Conservation (phyloP, 1,139 yeast species). For the Debaryomyces sp. region DNA sequence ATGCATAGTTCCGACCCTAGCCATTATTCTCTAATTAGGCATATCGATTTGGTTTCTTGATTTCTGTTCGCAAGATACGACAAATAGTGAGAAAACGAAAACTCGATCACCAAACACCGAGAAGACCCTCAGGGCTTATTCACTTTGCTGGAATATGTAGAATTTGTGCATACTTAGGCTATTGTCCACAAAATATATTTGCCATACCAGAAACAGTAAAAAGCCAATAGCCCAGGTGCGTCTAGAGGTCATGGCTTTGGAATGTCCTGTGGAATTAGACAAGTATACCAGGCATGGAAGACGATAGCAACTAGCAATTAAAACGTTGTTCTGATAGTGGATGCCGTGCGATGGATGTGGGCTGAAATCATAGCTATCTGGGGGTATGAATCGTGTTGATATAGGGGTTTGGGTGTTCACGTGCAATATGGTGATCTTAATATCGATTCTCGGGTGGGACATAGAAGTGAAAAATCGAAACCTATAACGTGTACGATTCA, state of each 20-base stretch:
- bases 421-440: not conserved
- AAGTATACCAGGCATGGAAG: too few species aligned
- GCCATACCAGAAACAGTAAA: not conserved
- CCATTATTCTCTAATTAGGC: not conserved
- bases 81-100: not conserved
- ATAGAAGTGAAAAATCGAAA: not conserved
- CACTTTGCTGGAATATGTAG: not conserved
- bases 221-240: not conserved
- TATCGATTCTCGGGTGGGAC: not conserved
- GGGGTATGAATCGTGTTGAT: not conserved
- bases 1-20: not conserved
- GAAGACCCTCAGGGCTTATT: not conserved
- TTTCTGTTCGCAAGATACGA: not conserved
- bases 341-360: not conserved
- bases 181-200: not conserved
- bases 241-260: not conserved
- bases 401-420: not conserved
- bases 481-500: not conserved
- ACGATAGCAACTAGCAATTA: too few species aligned
- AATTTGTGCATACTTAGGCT: not conserved
- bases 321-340: too few species aligned
- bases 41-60: not conserved
- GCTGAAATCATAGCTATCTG: too few species aligned
- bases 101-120: not conserved
- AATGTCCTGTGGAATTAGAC: not conserved